Base-by-base conservation (phyloP, 2,329 filamentous ascomycete species). In the Orbilia ellipsospora region DNA sequence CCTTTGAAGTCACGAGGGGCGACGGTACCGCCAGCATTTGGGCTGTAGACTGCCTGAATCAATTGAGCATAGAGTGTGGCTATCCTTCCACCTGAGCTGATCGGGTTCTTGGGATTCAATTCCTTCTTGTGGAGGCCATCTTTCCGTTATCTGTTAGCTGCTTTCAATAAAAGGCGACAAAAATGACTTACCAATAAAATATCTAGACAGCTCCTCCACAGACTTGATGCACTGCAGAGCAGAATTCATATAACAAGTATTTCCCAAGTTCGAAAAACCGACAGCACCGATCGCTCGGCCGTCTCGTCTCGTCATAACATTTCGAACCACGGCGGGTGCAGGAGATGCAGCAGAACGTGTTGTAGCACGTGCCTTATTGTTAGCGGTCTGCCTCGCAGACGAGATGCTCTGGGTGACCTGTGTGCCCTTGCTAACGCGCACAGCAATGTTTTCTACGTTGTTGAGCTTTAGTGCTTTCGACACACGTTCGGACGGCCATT, bases 191-290 rank as follows among this genome's bases (percentile, higher is more conserved):
- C 82, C 86, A 59, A 97, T 83, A 82, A 99, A 98, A 82, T 97
- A 99, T 80, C 93, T 90, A 4, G 93, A 94, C 77, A 99, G 84
- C 82, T 99, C 95, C 81, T 97, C 92, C 0, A 97, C 93, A 79
- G 92, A 96, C 60, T 94, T 90, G 61, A 99, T 88, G 81, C 95
- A 99, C 81, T 99, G 95, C 65, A 98, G 85, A 8, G 95, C 95
- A 20, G 94, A 97, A 82, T 98, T 98, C 94, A 98, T 97, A 84
- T 99, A 99, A 83, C 95, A 99, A 0, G 95, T 98, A 80, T 99
- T 99, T 57, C 95, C 95, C 13, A 99, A 84, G 80, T 99, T 99
- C 77, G 88, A 89, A 62, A 99, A 84, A 40, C 95, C 95, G 50
- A 94, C 91, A 48, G 90, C 90, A 36, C 95, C 95, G 40, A 89